A percentile compares a stretch with the other conserved stretches of the same genome.
These are phyloP conservation scores for Linum lewisii DNA, from an alignment of 345 rosid species.

Conservation along the genomic window DNA sequence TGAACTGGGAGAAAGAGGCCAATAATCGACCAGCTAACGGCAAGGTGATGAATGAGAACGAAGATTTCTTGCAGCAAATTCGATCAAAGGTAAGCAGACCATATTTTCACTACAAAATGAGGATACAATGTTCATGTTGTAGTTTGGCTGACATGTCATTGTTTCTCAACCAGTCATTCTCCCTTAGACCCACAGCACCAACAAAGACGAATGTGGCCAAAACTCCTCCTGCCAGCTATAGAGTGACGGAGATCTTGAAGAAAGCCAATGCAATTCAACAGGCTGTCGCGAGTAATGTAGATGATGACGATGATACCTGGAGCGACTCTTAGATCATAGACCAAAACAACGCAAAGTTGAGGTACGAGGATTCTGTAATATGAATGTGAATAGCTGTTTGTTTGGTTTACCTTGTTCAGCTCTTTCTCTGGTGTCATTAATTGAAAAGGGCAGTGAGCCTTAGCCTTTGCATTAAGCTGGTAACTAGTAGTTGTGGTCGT, in stretches of 20 bases:
- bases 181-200: conserved; percentile 47
- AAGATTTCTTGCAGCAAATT: conserved; percentile 76
- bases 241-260: conserved; percentile 73
- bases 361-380: no score
- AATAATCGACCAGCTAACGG: conserved; percentile 25
- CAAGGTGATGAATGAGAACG: conserved; percentile 45
- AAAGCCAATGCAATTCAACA: conserved; percentile 96
- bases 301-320: no score
- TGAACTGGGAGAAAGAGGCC: conserved; percentile 30
- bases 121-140: no score
- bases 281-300: conserved; percentile 24
- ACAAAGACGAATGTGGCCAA: conserved; percentile 29
- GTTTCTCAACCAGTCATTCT: conserved; percentile 49
- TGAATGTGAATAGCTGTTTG: no score
- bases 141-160: neutral
- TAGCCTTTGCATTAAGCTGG: no score
- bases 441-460: no score
- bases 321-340: no score
- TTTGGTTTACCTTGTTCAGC: no score
- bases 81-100: conserved; percentile 58
- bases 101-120: no score
- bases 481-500: no score
- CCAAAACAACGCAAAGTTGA: no score
- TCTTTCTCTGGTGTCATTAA: no score
- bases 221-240: conserved; percentile 34